A percentile compares a stretch with the other conserved stretches of the same genome.
Conservation (phyloP, 73 alveolate species). For the Stentor roeselii region DNA sequence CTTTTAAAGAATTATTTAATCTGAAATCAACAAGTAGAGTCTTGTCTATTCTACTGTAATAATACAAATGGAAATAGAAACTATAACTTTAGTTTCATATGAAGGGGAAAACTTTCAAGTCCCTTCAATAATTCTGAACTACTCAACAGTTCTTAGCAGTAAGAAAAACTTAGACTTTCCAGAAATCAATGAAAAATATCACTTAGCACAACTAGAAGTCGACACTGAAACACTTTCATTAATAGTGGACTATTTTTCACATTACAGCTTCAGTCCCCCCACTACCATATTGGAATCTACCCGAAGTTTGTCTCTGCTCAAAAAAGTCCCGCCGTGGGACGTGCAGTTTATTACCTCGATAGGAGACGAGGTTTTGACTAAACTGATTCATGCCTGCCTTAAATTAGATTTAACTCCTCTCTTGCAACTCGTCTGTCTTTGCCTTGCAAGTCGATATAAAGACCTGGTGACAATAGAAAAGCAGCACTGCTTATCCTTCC, state of each 20-base stretch:
- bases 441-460: not conserved
- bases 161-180: not conserved
- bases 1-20: too few relatives aligned
- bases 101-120: not conserved
- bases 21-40: too few relatives aligned
- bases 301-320: not conserved
- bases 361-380: not conserved
- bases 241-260: not conserved
- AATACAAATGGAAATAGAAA: not conserved
- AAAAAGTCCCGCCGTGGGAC: not conserved
- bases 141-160: not conserved
- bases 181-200: not conserved
- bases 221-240: not conserved
- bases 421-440: not conserved
- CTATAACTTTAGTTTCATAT: not conserved
- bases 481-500: too few relatives aligned
- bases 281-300: not conserved
- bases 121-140: not conserved
- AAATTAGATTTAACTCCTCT: not conserved
- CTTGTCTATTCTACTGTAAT: too few relatives aligned
- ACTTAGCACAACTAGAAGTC: not conserved
- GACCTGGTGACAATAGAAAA: not conserved
- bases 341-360: not conserved
- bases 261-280: not conserved
- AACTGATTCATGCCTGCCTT: not conserved